Evolutionary conservation across 495 filamentous ascomycete species (phyloP).

Genomic region (Bryoglossum gracile): DNA sequence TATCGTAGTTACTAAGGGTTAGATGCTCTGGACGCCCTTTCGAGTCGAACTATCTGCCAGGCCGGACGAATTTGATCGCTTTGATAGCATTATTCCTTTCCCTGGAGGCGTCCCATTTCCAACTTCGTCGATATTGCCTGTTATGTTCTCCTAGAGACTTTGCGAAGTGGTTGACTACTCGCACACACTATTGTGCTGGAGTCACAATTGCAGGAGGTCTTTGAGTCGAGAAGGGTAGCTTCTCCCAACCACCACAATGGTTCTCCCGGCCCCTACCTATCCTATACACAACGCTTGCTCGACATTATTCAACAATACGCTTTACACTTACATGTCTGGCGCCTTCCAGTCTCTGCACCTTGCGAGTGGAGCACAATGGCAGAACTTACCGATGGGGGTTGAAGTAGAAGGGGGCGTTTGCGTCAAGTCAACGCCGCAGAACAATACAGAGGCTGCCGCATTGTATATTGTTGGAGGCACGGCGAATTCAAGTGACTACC

Average conservation of each 20-base stretch:
- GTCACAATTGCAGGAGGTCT: conserved; percentile 4
- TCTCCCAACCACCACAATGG: conserved; percentile 37
- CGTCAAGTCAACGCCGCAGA: conserved; percentile 57
- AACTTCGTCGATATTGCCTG: conserved; percentile 1
- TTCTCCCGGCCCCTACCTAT: conserved; percentile 55
- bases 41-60: conserved; percentile 6
- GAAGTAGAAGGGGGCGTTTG: conserved; percentile 70
- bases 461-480: conserved; percentile 83
- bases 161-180: not conserved
- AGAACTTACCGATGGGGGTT: conserved; percentile 51
- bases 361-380: conserved; percentile 63
- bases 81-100: conserved; percentile 21
- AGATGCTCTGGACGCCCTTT: not conserved
- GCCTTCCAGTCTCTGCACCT: conserved; percentile 72
- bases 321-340: conserved; percentile 73
- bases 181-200: not conserved
- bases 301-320: conserved; percentile 69
- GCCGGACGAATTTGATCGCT: conserved; percentile 13
- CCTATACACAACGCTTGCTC: conserved; percentile 73
- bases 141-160: conserved; percentile 16
- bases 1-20: not conserved
- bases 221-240: not conserved
- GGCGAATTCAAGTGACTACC: conserved; percentile 46
- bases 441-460: conserved; percentile 39
- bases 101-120: not conserved